phyloP scores from a whole-genome alignment of 495 filamentous ascomycete genomes.

The Tricharina praecox region DNA sequence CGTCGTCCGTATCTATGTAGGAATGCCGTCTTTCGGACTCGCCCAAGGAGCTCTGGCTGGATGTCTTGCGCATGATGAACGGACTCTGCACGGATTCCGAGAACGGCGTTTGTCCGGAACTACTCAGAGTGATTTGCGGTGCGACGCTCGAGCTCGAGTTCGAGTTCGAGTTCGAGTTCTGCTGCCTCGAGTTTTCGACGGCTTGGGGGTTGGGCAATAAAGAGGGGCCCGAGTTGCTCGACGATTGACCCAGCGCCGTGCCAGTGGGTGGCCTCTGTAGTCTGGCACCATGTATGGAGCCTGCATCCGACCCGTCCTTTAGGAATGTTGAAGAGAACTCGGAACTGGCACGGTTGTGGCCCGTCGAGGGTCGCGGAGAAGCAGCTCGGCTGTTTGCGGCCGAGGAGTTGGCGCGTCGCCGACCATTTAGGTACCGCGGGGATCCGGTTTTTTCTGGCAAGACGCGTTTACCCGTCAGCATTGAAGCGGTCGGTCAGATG shows the following conservation, averaged over 20 bases:
- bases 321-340: slow-evolving; percentile 35
- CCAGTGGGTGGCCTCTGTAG: slow-evolving; percentile 1
- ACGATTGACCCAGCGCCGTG: not conserved
- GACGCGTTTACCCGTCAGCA: slow-evolving; percentile 24
- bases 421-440: slow-evolving; percentile 26
- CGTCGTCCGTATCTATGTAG: slow-evolving; percentile 44
- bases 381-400: slow-evolving; percentile 23
- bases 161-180: not conserved
- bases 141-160: no score
- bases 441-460: slow-evolving; percentile 25
- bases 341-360: slow-evolving; percentile 48
- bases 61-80: slow-evolving; percentile 23
- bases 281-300: slow-evolving; percentile 4
- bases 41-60: slow-evolving; percentile 13
- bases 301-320: slow-evolving; percentile 14
- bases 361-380: slow-evolving; percentile 28
- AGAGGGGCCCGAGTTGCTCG: not conserved
- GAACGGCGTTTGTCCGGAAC: slow-evolving; percentile 12
- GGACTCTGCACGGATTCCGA: slow-evolving; percentile 23
- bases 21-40: slow-evolving; percentile 29
- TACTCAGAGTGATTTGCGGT: slow-evolving; percentile 2
- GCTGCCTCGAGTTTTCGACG: not conserved
- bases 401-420: slow-evolving; percentile 28
- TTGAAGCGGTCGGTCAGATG: slow-evolving; percentile 2
- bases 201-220: not conserved